These are phyloP conservation scores for Stylonectria norvegica DNA, from an alignment of 2,329 filamentous ascomycete genomes.

Conservation along the genomic window DNA sequence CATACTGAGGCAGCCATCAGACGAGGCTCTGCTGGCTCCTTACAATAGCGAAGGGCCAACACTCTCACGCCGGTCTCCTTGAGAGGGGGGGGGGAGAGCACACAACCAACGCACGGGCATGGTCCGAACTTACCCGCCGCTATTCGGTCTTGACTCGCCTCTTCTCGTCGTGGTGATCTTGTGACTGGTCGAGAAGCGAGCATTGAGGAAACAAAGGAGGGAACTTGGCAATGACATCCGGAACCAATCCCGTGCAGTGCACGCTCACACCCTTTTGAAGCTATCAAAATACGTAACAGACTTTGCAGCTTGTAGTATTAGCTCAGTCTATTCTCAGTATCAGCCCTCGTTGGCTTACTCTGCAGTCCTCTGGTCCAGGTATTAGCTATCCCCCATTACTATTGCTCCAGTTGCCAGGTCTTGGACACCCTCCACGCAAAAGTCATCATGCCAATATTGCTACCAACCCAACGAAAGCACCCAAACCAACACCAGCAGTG, in stretches of 20 bases:
- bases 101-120: not conserved
- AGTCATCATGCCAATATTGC: slow-evolving; percentile 20
- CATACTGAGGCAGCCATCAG: not conserved
- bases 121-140: slow-evolving; percentile 1
- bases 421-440: slow-evolving; percentile 1
- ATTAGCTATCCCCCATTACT: slow-evolving; percentile 5
- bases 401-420: slow-evolving; percentile 10
- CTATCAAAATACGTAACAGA: not conserved
- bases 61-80: not conserved
- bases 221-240: not conserved
- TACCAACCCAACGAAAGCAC: slow-evolving; percentile 23
- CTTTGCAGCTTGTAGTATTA: not conserved
- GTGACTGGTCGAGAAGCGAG: not conserved
- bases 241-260: not conserved
- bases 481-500: slow-evolving; percentile 21
- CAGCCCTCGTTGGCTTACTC: too few relatives aligned
- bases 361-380: slow-evolving; percentile 2
- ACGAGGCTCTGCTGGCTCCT: not conserved
- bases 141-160: not conserved
- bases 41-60: not conserved
- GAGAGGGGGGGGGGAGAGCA: not conserved
- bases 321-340: not conserved
- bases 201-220: slow-evolving; percentile 3
- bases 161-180: slow-evolving; percentile 1
- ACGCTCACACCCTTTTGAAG: not conserved